Base-by-base conservation (phyloP, 2,329 filamentous ascomycete genomes). In the Paecilomyces sp. region DNA sequence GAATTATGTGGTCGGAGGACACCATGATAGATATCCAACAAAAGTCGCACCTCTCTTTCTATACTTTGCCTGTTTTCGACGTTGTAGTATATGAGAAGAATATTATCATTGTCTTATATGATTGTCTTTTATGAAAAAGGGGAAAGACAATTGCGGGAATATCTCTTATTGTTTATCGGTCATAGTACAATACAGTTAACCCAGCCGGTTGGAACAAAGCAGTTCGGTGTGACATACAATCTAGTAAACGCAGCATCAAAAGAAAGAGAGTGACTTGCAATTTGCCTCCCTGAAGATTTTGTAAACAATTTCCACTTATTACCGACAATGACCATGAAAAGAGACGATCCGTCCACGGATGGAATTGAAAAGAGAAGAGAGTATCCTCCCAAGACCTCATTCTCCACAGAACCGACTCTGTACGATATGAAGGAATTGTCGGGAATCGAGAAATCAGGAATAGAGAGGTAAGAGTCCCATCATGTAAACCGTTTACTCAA, bases 401-500 rank as follows among this genome's bases (percentile, higher is more conserved):
- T 9, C 7, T 9, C 41, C 5, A 9, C 6, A 47, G 41, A 22
- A n/a, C 41, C 2, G n/a, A 18, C 7, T 22, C 41, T 47, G 15
- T 18, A 18, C 3, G 8, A 8, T 47, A 18, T 15, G 4, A 18
- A 47, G 41, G n/a, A 18, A 47, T 47, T 47, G 41, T n/a, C 41
- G n/a, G 41, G 41, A 47, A 15, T 18, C 8, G 15, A 18, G n/a
- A 28, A 28, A 47, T n/a, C n/a, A 28, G 51, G 25, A 25, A 25
- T 28, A 30, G 22, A 53, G 15, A 30, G 22, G 9, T 3, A 30
- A 51, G 22, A 53, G 51, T 3, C 3, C 22, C 51, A 53, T 18
- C 15, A 22, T 9, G n/a, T 8, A 18, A 13, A 2, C n/a, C 41
- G 7, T 47, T 71, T 67, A 87, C 77, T 87, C 85, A 69, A 89